Conservation (phyloP, 2,329 filamentous ascomycete species). For the Beauveria pseudobassiana region DNA sequence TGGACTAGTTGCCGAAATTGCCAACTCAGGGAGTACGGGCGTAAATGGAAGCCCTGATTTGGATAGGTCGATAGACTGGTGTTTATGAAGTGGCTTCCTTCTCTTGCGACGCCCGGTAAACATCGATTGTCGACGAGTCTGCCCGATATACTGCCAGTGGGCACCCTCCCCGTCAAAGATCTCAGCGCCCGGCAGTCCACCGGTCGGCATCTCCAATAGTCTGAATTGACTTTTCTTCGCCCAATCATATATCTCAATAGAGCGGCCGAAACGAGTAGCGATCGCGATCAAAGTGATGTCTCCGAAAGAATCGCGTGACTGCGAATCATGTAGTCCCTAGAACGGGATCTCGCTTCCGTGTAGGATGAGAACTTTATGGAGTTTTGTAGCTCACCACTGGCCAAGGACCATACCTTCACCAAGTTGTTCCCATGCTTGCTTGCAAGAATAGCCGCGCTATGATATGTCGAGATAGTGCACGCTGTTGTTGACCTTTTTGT, state of each 20-base stretch:
- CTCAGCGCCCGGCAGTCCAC: constrained; percentile 29
- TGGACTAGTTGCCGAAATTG: constrained; percentile 31
- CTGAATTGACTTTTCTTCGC: constrained; percentile 31
- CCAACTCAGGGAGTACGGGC: constrained; percentile 32
- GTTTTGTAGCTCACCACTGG: constrained; percentile 66
- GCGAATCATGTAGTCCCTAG: constrained; percentile 35
- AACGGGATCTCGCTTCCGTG: constrained; percentile 29
- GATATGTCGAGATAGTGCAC: constrained; percentile 31
- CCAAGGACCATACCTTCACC: constrained; percentile 83
- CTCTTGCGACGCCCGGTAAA: constrained; percentile 23
- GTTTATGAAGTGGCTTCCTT: constrained; percentile 31
- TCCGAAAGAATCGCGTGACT: constrained; percentile 35
- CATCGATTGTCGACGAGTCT: constrained; percentile 24
- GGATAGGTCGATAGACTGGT: constrained; percentile 27
- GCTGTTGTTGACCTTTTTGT: constrained; percentile 24
- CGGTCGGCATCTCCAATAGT: constrained; percentile 29
- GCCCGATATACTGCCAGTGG: constrained; percentile 29
- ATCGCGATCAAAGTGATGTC: constrained; percentile 29
- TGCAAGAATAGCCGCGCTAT: constrained; percentile 25
- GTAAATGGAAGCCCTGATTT: constrained; percentile 28
- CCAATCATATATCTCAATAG: constrained; percentile 34
- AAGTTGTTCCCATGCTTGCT: constrained; percentile 53
- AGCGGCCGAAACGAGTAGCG: constrained; percentile 31
- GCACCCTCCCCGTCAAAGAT: constrained; percentile 26
- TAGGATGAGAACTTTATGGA: constrained; percentile 32